Base-by-base conservation (phyloP, 163 green algal species). In the Prototheca cutis region DNA sequence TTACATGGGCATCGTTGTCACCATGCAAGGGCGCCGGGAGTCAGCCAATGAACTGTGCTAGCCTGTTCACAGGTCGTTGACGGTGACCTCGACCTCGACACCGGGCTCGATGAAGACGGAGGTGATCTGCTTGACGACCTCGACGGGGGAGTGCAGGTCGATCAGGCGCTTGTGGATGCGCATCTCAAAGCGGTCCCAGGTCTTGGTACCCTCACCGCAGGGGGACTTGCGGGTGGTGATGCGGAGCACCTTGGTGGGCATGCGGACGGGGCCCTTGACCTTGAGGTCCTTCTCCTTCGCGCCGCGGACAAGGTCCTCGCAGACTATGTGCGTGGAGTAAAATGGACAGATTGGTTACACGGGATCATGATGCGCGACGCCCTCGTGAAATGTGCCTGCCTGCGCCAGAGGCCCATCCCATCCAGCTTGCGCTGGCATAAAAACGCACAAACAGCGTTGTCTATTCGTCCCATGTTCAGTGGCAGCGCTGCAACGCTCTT, bases 121-220 rank as follows among this genome's bases (percentile, higher is more conserved):
- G 30, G 92, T 98, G 78, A 99, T 98, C 83, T 60, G 85, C 85
- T 96, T 96, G 21, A 97, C 89, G 6, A 96, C 87, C 66, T 98
- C 91, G 36, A 84, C 85, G 42, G 91, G 87, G 24, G 85, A 94
- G 82, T 95, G 85, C 78, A 97, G 71, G 86, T 98, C 92, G 71
- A 98, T 97, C 40, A 99, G 72, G 59, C 93, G 83, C 87, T 99
- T 97, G 85, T 99, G 90, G 66, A 98, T 91, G 49, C 72, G 55
- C 64, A 76, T 68, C 61, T 75, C 65, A 47, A 74, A 71, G 6
- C 47, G 66, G 72, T 99, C 92, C 72, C 75, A 99, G 54, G 93
- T 99, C 85, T 98, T 98, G 75, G 92, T 98, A 83, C 93, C 93
- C 73, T 99, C 84, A 81, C 93, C 93, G 74, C 82, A 97, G 39